These are phyloP conservation scores for Leishmania gerbilli DNA, from an alignment of 208 protist genomes.

Conservation along the genomic window DNA sequence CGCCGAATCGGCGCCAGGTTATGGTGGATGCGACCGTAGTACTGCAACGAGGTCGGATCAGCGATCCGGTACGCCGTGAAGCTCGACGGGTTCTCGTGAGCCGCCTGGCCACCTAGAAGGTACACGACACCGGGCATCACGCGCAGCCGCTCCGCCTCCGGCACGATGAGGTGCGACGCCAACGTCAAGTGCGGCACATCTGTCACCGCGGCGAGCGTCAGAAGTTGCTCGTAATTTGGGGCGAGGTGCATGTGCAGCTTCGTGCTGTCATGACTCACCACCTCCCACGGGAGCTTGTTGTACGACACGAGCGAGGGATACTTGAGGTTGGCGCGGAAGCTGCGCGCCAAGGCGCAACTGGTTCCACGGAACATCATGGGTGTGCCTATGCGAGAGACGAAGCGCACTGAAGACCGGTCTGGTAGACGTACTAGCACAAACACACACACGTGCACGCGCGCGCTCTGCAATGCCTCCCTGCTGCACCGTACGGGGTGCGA, in stretches of 20 bases:
- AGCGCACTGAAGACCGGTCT: neutral
- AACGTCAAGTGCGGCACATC: constrained; percentile 56
- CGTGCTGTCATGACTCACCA: constrained; percentile 70
- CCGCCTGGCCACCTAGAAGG: constrained; percentile 35
- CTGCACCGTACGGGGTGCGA: neutral
- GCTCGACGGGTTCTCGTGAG: constrained; percentile 24
- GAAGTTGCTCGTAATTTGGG: constrained; percentile 81
- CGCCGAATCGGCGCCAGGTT: constrained; percentile 42
- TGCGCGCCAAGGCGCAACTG: constrained; percentile 29
- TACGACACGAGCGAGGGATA: constrained; percentile 88
- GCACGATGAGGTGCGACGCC: constrained; percentile 40
- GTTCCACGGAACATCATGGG: constrained; percentile 42
- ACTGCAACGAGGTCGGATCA: constrained; percentile 73
- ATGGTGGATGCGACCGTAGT: constrained; percentile 75
- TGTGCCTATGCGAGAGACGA: neutral
- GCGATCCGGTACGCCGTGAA: constrained; percentile 61
- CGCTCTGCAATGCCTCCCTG: neutral
- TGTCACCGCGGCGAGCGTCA: constrained; percentile 64
- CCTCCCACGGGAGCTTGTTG: constrained; percentile 90
- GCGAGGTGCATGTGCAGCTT: constrained; percentile 80
- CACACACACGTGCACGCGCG: neutral
- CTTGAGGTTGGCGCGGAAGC: constrained; percentile 79
- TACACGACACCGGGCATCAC: constrained; percentile 82
- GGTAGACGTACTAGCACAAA: neutral
- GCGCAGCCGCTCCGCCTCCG: constrained; percentile 53